Percentiles rank a stretch among this genome's conserved stretches.
These are phyloP conservation scores for Gossypium thurberi DNA, from an alignment of 345 rosid genomes.

Conservation along the genomic window DNA sequence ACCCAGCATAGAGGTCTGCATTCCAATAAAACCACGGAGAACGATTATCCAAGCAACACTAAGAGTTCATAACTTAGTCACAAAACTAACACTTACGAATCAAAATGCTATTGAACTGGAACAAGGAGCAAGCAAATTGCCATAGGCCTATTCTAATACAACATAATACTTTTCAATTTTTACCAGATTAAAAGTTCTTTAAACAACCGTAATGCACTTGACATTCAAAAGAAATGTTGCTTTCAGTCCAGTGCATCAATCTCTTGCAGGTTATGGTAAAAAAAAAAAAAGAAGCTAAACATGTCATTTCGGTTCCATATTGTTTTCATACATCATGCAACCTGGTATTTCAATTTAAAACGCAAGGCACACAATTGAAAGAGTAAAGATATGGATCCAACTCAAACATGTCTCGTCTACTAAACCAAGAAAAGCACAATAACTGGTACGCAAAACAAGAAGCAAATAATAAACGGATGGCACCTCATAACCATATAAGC, in stretches of 20 bases:
- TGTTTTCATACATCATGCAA: background rate
- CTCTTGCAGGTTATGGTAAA: background rate
- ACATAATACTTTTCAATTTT: background rate
- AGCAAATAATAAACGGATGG: constrained; percentile 1
- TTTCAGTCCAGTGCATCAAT: background rate
- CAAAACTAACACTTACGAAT: background rate
- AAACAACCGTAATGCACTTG: background rate
- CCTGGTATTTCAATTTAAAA: background rate
- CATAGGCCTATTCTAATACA: constrained; percentile 4
- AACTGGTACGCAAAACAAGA: background rate
- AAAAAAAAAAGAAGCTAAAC: background rate
- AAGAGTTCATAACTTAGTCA: constrained; percentile 1
- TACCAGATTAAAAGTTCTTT: background rate
- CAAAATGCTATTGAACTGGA: background rate
- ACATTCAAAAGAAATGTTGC: background rate
- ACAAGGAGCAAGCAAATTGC: background rate
- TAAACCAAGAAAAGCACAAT: background rate
- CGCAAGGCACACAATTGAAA: background rate
- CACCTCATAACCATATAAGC: background rate
- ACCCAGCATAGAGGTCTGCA: constrained; percentile 92
- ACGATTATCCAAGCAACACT: background rate
- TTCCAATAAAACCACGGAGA: constrained; percentile 14
- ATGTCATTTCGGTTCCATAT: background rate
- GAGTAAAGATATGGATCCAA: constrained; percentile 2
- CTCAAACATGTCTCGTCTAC: background rate